Evolutionary conservation across 805 yeast genomes (phyloP), one percentile per base, ranked within the genome.

Genomic region (Zygosaccharomyces pseudorouxii): DNA sequence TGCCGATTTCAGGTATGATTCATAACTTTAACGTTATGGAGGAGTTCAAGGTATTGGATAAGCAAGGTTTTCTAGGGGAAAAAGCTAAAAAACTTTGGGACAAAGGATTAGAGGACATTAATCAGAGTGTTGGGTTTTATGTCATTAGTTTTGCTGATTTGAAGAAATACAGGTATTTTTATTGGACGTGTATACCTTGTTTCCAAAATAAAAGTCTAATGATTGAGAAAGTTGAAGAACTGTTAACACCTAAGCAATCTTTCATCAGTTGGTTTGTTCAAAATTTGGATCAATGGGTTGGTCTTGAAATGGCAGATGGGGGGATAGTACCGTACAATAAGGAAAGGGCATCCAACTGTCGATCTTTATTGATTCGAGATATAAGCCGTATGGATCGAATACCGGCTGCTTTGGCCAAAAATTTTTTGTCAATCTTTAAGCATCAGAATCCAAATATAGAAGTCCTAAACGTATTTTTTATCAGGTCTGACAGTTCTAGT

Each of bases 161-260:
- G 62, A 93, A 93, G 65, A 88, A 86, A 68, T 90, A 86, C 71
- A 82, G 78, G 59, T 92, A 85, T 62, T 85, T 78, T 60, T 90
- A 93, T 67, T 95, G 99, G 99, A 77, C 87, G 54, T 84, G 88
- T 12, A 81, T 80, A 53, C 97, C 99, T 0, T 69, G 78, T 1
- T 64, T 88, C 29, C 72, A 73, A 8, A 45, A 45, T 5, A 46
- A 51, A 5, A 37, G 42, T 10, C 49, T 55, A 16, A 29, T 22
- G 5, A 50, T 64, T 29, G 35, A 51, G 8, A 28, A 45, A 8
- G 12, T 41, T 4, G 31, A 46, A 2, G 31, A 42, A 11, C 10
- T 28, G 1, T 31, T 42, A 2, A 2, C 40, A 2, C 35, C 50
- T 8, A 33, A 41, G 1, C 25, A 30, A 9, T 42, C 20, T 3